phyloP scores from a whole-genome alignment of 2,329 filamentous ascomycete species.

The Botrytis tulipae region DNA sequence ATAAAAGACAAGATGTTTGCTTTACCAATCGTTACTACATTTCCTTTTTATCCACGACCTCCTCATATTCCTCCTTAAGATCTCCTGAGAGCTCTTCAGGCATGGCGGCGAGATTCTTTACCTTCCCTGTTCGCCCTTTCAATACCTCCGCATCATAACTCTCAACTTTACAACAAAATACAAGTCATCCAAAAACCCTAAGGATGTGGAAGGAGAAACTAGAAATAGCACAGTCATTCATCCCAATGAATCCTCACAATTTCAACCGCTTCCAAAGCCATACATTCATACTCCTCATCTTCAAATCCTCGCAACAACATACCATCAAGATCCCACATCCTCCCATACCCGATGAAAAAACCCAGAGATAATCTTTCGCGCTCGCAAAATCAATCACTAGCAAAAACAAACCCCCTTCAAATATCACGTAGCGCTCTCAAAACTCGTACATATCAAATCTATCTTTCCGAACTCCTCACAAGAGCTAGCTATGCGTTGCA shows the following conservation, averaged over 20 bases:
- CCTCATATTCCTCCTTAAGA: constrained; percentile 17
- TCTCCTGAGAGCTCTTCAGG: rapidly evolving
- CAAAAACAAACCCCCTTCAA: neutral
- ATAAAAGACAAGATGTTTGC: no score
- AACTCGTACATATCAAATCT: neutral
- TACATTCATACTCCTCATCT: neutral
- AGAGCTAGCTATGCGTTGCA: neutral
- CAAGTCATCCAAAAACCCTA: neutral
- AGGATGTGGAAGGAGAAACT: neutral
- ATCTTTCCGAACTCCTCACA: neutral
- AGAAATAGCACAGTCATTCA: neutral
- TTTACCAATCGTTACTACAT: neutral
- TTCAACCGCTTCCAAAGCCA: neutral
- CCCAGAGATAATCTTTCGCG: neutral
- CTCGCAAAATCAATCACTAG: neutral
- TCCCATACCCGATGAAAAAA: neutral
- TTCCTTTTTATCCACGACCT: constrained; percentile 4
- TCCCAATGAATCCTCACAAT: neutral
- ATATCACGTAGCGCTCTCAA: no score
- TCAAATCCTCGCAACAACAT: neutral
- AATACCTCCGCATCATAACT: neutral
- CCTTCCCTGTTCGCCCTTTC: neutral
- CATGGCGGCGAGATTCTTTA: rapidly evolving
- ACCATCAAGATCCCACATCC: neutral
- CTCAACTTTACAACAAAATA: no score